Conservation (phyloP, 192 early-diverging fungal genomes). For the Entomortierella beljakovae region DNA sequence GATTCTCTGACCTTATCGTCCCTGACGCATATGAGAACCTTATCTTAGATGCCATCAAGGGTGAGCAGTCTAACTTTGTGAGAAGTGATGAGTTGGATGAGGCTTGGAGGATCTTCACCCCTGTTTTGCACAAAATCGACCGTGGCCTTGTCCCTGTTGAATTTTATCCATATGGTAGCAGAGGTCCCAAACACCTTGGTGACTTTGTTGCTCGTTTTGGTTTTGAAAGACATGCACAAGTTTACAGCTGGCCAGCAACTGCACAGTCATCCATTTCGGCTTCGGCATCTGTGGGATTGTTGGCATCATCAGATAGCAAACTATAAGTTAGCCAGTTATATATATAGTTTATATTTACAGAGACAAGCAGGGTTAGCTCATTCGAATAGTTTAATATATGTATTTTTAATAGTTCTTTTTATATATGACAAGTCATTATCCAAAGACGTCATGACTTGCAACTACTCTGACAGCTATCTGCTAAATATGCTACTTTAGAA, state of each 20-base stretch:
- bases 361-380: no score
- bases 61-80: conserved; percentile 91
- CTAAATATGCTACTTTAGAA: not conserved
- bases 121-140: conserved; percentile 88
- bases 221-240: conserved; percentile 53
- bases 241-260: conserved; percentile 64
- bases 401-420: no score
- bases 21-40: conserved; percentile 91
- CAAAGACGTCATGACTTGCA: no score
- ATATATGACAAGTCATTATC: no score
- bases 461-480: no score
- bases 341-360: no score
- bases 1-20: conserved; percentile 83
- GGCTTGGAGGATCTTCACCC: conserved; percentile 93
- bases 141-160: conserved; percentile 65
- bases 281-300: not conserved
- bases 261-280: conserved; percentile 20
- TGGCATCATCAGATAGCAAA: conserved; percentile 26
- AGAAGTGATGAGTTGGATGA: conserved; percentile 84
- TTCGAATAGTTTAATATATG: no score
- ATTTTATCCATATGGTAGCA: conserved; percentile 83
- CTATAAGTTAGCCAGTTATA: no score
- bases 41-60: conserved; percentile 83
- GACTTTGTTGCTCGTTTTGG: conserved; percentile 78
- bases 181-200: conserved; percentile 83